Conservation (phyloP, 495 filamentous ascomycete genomes). For the Trichoderma reesei region DNA sequence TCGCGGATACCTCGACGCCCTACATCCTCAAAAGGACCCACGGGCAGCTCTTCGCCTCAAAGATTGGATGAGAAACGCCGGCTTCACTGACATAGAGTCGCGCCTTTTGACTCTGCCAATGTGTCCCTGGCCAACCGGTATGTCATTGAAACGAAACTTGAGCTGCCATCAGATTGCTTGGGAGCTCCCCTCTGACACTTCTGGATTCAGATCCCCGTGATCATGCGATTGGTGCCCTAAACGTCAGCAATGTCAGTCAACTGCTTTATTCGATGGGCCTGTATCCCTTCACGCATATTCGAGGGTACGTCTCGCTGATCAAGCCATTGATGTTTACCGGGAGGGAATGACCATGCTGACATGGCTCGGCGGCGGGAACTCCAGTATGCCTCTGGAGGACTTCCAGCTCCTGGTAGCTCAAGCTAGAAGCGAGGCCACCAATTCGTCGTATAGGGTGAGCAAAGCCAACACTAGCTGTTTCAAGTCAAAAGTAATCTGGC, state of each 20-base stretch:
- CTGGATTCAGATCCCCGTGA: slow-evolving; percentile 45
- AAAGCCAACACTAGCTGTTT: slow-evolving; percentile 10
- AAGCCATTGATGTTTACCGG: not conserved
- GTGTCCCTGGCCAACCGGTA: slow-evolving; percentile 67
- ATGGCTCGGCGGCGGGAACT: not conserved
- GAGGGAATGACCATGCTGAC: not conserved
- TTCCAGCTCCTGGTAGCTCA: slow-evolving; percentile 56
- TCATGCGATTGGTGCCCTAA: slow-evolving; percentile 51
- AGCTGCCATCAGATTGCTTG: not conserved
- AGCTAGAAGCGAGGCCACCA: slow-evolving; percentile 57
- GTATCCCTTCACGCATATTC: slow-evolving; percentile 47
- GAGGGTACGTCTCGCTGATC: slow-evolving; percentile 23
- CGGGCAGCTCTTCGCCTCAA: slow-evolving; percentile 55
- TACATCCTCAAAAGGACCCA: slow-evolving; percentile 61
- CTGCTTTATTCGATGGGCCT: slow-evolving; percentile 52
- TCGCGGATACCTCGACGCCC: slow-evolving; percentile 52
- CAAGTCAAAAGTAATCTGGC: not conserved
- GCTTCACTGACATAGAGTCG: slow-evolving; percentile 62
- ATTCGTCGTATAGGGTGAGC: slow-evolving; percentile 50
- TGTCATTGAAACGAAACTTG: slow-evolving; percentile 13
- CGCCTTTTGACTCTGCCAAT: slow-evolving; percentile 61
- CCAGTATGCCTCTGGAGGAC: slow-evolving; percentile 52
- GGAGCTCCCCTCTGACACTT: not conserved
- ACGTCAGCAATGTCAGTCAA: slow-evolving; percentile 50
- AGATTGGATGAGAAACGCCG: slow-evolving; percentile 53